Base-by-base conservation (phyloP, 139 green algal genomes). In the Chlorella vulgaris region DNA sequence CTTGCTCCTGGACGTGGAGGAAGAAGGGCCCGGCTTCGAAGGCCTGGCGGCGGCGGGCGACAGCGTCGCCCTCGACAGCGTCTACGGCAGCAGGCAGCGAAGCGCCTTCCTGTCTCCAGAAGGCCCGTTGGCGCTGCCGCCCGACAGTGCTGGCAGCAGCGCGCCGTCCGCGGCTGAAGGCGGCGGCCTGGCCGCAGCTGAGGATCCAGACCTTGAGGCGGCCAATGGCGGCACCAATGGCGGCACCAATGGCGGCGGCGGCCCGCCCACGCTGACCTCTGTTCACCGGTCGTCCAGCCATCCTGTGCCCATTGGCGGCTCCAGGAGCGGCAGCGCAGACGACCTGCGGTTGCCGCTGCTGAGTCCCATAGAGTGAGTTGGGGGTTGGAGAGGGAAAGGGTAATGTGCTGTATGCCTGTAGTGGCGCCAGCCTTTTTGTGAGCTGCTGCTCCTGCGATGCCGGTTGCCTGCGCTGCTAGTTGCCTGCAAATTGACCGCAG, bases 311-410 rank as follows among this genome's bases (percentile, higher is more conserved):
- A 79, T 79, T 29, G 61, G 61, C 47, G 38, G 22, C n/a, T 58
- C 47, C 18, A 18, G 33, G 62, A 29, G n/a, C 50, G 22, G 24
- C 21, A 24, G 24, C 24, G 22, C 6, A 0, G 73, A n/a, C 43
- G n/a, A 4, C 0, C 10, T 22, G n/a, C 28, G 39, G 35, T 35
- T 79, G 50, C 73, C 73, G 0, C 58, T 79, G 73, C 73, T 79
- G 24, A 79, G 35, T 0, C 73, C 73, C 10, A n/a, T 79, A 33
- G 38, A 67, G 73, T 79, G 51, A 79, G 73, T 35, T 6, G 4
- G n/a, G 10, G 13, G 5, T 71, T 39, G 38, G 2, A n/a, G n/a
- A n/a, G n/a, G n/a, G n/a, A n/a, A n/a, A n/a, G n/a, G n/a, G n/a
- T n/a, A n/a, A n/a, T n/a, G n/a, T n/a, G n/a, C n/a, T n/a, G n/a